These are phyloP conservation scores for Alternaria novae-zelandiae DNA, from an alignment of 2,329 filamentous ascomycete genomes.

Conservation along the genomic window DNA sequence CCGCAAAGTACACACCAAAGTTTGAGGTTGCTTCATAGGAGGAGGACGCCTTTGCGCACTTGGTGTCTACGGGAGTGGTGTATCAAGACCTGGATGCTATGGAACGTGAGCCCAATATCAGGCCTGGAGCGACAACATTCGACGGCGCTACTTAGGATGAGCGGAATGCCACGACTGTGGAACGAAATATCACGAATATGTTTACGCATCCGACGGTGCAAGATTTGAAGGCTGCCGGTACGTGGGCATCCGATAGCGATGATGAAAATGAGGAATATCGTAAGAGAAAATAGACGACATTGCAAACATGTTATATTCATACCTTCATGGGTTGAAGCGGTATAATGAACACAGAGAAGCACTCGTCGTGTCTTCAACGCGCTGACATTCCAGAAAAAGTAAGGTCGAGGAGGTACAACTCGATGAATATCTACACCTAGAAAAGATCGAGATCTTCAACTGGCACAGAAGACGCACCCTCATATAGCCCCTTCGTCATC, in stretches of 20 bases:
- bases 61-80: neutral
- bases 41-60: neutral
- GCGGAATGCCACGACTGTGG: neutral
- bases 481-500: neutral
- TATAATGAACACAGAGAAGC: too few relatives aligned
- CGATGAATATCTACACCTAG: neutral
- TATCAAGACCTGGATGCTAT: neutral
- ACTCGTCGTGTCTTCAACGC: too few relatives aligned
- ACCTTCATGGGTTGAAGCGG: too few relatives aligned
- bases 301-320: neutral
- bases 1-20: slow-evolving; percentile 85
- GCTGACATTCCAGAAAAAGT: too few relatives aligned
- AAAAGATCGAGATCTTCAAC: neutral
- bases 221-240: neutral
- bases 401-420: too few relatives aligned
- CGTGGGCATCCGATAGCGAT: slow-evolving; percentile 1
- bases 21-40: slow-evolving; percentile 58
- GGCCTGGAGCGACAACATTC: neutral
- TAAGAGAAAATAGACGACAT: neutral
- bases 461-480: neutral
- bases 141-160: neutral
- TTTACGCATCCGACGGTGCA: neutral
- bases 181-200: neutral
- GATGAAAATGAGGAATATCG: neutral
- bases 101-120: neutral